These are phyloP conservation scores for Cucumis cinereus DNA, from an alignment of 306 rosid genomes.

Conservation along the genomic window DNA sequence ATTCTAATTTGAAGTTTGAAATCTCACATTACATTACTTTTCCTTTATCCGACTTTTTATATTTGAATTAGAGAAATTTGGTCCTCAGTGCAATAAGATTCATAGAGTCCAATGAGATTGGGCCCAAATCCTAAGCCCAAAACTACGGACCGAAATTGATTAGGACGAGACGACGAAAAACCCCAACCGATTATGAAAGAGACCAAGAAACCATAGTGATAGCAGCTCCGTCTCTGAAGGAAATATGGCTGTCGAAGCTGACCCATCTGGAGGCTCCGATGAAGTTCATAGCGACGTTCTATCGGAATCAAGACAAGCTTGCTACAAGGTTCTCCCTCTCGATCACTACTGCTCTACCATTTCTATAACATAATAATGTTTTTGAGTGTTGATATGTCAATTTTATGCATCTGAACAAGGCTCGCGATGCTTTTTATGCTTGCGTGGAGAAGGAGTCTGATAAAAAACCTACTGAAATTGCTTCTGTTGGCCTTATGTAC, in stretches of 20 bases:
- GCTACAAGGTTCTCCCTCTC: slow-evolving; percentile 47
- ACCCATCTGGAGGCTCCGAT: slow-evolving; percentile 31
- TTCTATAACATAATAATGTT: background rate
- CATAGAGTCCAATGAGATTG: background rate
- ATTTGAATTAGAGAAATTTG: too few relatives aligned
- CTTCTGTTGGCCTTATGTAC: slow-evolving; percentile 78
- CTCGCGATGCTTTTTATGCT: slow-evolving; percentile 81
- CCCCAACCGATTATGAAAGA: background rate
- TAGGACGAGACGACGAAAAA: background rate
- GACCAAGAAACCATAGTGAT: background rate
- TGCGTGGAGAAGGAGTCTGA: slow-evolving; percentile 59
- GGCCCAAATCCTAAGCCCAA: background rate
- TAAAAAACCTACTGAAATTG: slow-evolving; percentile 79
- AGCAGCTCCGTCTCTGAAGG: background rate
- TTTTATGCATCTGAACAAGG: slow-evolving; percentile 28
- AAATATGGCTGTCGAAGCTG: slow-evolving; percentile 53
- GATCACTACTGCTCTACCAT: background rate
- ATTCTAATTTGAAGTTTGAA: too few relatives aligned
- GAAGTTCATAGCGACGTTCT: slow-evolving; percentile 57
- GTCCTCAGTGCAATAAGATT: background rate
- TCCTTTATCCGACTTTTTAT: too few relatives aligned
- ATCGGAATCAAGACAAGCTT: slow-evolving; percentile 52
- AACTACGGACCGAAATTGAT: background rate
- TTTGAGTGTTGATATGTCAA: background rate
- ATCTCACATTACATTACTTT: too few relatives aligned